Base-by-base conservation (phyloP, 2,329 filamentous ascomycete genomes). In the Colletotrichum theobromicola region DNA sequence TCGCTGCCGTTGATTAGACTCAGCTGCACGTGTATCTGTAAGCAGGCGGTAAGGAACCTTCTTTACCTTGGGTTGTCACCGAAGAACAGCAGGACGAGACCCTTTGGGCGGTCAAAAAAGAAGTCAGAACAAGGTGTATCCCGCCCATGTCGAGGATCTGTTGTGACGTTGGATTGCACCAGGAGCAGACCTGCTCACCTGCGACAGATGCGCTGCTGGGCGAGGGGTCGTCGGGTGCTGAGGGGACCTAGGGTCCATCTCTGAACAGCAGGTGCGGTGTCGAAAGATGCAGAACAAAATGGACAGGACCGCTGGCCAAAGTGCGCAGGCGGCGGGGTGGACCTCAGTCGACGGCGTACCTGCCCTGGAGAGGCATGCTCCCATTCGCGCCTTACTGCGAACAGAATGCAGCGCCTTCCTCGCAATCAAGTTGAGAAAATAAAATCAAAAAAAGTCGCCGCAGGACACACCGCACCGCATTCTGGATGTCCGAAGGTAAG, bases 171-270 rank as follows among this genome's bases (percentile, higher is more conserved):
- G 70, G 42, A 71, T 66, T 66, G 26, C 67, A 61, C 61, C 63
- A 71, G 67, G 67, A 74, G 67, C 61, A 66, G 67, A 61, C 67
- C 57, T 66, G 55, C 62, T 62, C 30, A 72, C 67, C 72, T 74
- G 72, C 67, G 67, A 67, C 72, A 62, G 24, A 62, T 28, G n/a
- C 42, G n/a, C 21, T 37, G 13, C 18, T 34, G n/a, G 63, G 57
- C 58, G 55, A 67, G 66, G 55, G 34, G 60, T 57, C 50, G 26
- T 57, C 53, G 53, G 21, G 30, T 10, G 6, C 30, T 70, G 42
- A 50, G 42, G 42, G 42, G 42, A 13, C 42, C 42, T 21, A 50
- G 42, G 42, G 42, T 50, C 42, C 42, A 50, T 50, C 42, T 50
- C 42, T 50, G 42, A 50, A 50, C 42, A 50, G 42, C 42, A 50